phyloP scores from a whole-genome alignment of 140 eudicot genomes.

The Ambrosia hybrid region DNA sequence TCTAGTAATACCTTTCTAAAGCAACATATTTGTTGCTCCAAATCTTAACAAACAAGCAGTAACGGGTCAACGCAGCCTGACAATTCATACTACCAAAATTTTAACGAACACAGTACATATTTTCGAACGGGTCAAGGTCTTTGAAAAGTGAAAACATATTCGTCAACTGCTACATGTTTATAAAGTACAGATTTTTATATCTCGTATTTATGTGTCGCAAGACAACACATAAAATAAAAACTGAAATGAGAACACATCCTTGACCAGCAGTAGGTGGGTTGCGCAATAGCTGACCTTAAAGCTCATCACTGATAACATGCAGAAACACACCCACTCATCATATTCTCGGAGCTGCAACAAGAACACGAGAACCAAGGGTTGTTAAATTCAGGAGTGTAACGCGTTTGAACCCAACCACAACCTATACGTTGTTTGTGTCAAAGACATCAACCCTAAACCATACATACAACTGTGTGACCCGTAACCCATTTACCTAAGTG shows the following conservation, averaged over 20 bases:
- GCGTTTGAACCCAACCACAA: not conserved
- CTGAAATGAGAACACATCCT: not conserved
- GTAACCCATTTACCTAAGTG: no score
- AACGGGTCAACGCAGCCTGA: not conserved
- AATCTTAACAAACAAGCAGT: not conserved
- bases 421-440: no score
- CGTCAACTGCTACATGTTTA: not conserved
- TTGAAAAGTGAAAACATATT: not conserved
- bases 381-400: not conserved
- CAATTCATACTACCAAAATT: no score
- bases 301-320: not conserved
- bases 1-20: no score
- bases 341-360: slow-evolving; percentile 58
- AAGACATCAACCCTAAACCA: no score
- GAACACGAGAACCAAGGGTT: not conserved
- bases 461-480: no score
- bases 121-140: not conserved
- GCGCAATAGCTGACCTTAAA: not conserved
- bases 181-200: slow-evolving; percentile 5
- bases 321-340: slow-evolving; percentile 25
- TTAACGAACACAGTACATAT: no score
- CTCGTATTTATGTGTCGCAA: not conserved
- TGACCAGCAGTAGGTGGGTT: not conserved
- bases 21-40: no score
- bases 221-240: not conserved